Conservation (phyloP, 495 filamentous ascomycete species). For the Penicillium steckii region DNA sequence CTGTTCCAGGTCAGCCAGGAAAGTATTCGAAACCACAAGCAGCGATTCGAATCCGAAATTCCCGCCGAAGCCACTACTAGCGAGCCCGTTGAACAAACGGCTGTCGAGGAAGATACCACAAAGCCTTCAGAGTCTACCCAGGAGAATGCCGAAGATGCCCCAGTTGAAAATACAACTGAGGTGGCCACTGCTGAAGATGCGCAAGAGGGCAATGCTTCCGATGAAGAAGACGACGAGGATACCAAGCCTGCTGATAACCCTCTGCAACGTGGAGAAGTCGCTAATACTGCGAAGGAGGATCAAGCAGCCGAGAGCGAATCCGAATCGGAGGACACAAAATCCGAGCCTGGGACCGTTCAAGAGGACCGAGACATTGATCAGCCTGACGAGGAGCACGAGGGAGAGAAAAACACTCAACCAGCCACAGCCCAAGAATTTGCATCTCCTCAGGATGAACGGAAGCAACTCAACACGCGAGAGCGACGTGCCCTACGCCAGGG, state of each 20-base stretch:
- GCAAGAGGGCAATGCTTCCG: constrained; percentile 20
- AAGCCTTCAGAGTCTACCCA: neutral
- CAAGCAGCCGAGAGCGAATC: constrained; percentile 32
- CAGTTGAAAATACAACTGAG: neutral
- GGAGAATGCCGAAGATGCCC: neutral
- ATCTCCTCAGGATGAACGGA: constrained; percentile 28
- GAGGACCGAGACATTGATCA: constrained; percentile 9
- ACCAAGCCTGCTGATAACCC: constrained; percentile 23
- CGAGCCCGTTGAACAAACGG: constrained; percentile 1
- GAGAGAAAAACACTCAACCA: constrained; percentile 12
- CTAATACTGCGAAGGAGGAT: constrained; percentile 29
- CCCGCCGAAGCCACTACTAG: constrained; percentile 25
- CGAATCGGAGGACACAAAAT: constrained; percentile 25
- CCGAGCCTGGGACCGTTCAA: constrained; percentile 12
- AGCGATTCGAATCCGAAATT: constrained; percentile 51
- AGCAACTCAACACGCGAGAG: constrained; percentile 50
- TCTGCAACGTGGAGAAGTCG: constrained; percentile 29
- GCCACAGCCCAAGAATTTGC: constrained; percentile 12
- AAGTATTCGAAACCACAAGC: constrained; percentile 76
- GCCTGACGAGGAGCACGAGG: constrained; percentile 10
- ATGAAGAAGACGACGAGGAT: constrained; percentile 30
- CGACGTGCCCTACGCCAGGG: constrained; percentile 49
- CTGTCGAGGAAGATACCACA: neutral
- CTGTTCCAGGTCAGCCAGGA: constrained; percentile 89
- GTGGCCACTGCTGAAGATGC: constrained; percentile 8